Percentiles rank a stretch among this genome's conserved stretches.
Conservation (phyloP, 306 rosid species). For the Rosa persica region DNA sequence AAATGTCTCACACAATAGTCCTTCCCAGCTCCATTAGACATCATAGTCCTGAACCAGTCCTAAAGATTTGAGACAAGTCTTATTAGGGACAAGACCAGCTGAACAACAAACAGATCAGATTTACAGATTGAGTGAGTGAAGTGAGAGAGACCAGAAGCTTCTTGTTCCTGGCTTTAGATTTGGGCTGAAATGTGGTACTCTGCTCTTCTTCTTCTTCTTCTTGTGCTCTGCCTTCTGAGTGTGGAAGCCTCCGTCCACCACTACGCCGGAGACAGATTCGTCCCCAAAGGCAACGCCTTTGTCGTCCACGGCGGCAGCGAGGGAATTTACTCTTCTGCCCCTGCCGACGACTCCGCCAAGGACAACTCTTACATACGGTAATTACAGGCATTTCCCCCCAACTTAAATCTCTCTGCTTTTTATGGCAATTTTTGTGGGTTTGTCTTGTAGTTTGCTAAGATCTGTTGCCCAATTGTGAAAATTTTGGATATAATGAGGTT, state of each 20-base stretch:
- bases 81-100: not conserved
- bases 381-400: not conserved
- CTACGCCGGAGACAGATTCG: constrained; percentile 59
- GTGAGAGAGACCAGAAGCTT: not conserved
- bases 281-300: constrained; percentile 77
- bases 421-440: not conserved
- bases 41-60: not conserved
- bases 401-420: not conserved
- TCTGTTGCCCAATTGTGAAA: not conserved
- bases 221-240: constrained; percentile 25
- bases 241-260: constrained; percentile 80
- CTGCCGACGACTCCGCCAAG: constrained; percentile 37
- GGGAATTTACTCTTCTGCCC: constrained; percentile 78
- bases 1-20: not conserved
- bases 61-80: not conserved
- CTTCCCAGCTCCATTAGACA: not conserved
- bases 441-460: not conserved
- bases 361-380: constrained; percentile 77
- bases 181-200: constrained; percentile 10
- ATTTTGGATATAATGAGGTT: not conserved
- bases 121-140: not conserved
- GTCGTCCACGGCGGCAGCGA: constrained; percentile 96
- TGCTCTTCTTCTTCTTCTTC: constrained; percentile 10
- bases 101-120: constrained; percentile 18
- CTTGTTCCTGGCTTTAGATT: not conserved